Percentiles rank a stretch among this genome's conserved stretches.
phyloP scores from a whole-genome alignment of 768 basidiomycete genomes.

The Terana coerulea region DNA sequence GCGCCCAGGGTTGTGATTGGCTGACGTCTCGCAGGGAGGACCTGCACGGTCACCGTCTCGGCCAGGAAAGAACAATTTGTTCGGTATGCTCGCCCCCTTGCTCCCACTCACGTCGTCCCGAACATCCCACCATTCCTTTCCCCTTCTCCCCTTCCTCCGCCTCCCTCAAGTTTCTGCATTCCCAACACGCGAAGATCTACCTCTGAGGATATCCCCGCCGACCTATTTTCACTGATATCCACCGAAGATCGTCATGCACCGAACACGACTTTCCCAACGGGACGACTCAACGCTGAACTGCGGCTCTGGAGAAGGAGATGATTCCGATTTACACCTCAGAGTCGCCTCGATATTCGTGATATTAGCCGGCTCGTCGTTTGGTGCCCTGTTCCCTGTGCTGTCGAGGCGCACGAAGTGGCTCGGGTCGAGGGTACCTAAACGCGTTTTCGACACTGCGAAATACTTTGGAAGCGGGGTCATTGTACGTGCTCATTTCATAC shows the following conservation, averaged over 20 bases:
- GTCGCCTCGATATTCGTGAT: slow-evolving; percentile 76
- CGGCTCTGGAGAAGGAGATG: slow-evolving; percentile 46
- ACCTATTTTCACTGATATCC: background rate
- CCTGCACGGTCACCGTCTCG: slow-evolving; percentile 4
- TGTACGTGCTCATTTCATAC: slow-evolving; percentile 37
- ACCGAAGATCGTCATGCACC: too few relatives aligned
- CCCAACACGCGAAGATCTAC: background rate
- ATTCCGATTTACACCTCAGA: slow-evolving; percentile 48
- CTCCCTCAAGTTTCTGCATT: background rate
- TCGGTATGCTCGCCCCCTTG: background rate
- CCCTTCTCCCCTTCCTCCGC: background rate
- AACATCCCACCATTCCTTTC: background rate
- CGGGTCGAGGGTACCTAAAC: slow-evolving; percentile 43
- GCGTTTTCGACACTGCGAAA: slow-evolving; percentile 77
- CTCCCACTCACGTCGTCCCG: slow-evolving; percentile 1
- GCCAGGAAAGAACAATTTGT: background rate
- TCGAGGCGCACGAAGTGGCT: slow-evolving; percentile 49
- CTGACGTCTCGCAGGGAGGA: background rate
- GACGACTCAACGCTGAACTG: slow-evolving; percentile 32
- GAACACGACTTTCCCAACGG: background rate
- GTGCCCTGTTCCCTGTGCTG: slow-evolving; percentile 71
- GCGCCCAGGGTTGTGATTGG: slow-evolving; percentile 3
- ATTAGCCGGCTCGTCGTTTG: slow-evolving; percentile 50
- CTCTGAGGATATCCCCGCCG: background rate
- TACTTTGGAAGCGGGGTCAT: slow-evolving; percentile 93